Evolutionary conservation across 2,329 filamentous ascomycete species (phyloP).

Genomic region (Pseudogymnoascus sp.): DNA sequence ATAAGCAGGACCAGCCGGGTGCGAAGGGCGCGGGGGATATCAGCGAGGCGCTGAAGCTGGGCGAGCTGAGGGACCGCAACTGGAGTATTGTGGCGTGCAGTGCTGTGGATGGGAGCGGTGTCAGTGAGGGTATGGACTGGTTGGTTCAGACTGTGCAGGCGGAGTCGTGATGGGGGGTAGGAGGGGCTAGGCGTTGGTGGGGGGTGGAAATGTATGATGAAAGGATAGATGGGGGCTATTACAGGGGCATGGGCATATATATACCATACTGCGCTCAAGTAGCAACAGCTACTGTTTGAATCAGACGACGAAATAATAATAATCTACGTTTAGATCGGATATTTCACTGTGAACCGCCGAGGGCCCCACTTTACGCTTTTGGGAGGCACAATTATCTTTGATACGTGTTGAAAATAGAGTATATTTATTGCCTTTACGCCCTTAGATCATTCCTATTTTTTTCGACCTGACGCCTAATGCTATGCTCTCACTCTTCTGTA

Average conservation of each 20-base stretch:
- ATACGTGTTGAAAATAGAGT: not conserved
- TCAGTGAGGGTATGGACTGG: constrained; percentile 99
- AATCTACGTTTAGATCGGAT: not conserved
- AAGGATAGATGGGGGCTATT: not conserved
- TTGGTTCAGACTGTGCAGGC: constrained; percentile 49
- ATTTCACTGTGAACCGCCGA: not conserved
- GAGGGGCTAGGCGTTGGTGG: not conserved
- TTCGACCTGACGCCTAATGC: not conserved
- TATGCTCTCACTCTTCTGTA: not conserved
- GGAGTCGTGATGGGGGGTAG: constrained; percentile 34
- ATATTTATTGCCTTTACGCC: not conserved
- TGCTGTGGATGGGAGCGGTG: constrained; percentile 87
- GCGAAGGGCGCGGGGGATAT: constrained; percentile 96
- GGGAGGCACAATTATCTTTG: not conserved
- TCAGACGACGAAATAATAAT: constrained; percentile 5
- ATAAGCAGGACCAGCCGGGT: constrained; percentile 97
- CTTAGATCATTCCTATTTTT: not conserved
- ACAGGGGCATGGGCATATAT: constrained; percentile 5
- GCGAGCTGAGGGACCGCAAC: constrained; percentile 88
- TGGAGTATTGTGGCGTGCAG: constrained; percentile 99
- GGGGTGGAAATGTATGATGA: constrained; percentile 1
- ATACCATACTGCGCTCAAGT: constrained; percentile 6
- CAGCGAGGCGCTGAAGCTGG: constrained; percentile 81
- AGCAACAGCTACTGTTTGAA: constrained; percentile 3
- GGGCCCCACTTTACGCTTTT: not conserved